These are phyloP conservation scores for Exophiala bonariae DNA, from an alignment of 2,329 filamentous ascomycete species.

Conservation along the genomic window DNA sequence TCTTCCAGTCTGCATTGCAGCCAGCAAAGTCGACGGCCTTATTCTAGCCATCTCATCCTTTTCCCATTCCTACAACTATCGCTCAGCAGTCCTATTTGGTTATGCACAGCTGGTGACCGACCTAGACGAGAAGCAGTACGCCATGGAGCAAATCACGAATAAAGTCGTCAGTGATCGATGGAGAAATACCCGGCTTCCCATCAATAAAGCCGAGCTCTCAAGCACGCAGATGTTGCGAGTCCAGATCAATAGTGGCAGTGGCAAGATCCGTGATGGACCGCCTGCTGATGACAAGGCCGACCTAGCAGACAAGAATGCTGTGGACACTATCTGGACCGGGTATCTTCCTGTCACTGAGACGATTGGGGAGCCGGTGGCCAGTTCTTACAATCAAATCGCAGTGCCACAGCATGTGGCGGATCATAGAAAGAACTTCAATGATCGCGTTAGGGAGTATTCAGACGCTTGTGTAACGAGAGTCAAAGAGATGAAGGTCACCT, in stretches of 20 bases:
- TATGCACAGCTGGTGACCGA: slow-evolving; percentile 67
- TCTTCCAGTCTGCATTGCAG: slow-evolving; percentile 69
- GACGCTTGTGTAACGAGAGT: neutral
- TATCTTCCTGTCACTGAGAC: slow-evolving; percentile 63
- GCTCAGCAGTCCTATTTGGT: slow-evolving; percentile 74
- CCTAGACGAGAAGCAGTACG: slow-evolving; percentile 69
- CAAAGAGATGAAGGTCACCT: too few species aligned
- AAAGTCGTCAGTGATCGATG: slow-evolving; percentile 68
- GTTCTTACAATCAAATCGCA: slow-evolving; percentile 57
- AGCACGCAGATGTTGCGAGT: slow-evolving; percentile 72
- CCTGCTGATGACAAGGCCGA: slow-evolving; percentile 58
- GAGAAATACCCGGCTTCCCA: slow-evolving; percentile 63
- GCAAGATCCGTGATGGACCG: slow-evolving; percentile 68
- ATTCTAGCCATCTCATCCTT: slow-evolving; percentile 76
- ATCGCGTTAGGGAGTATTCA: neutral
- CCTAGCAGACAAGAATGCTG: slow-evolving; percentile 49
- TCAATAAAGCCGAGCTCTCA: slow-evolving; percentile 70
- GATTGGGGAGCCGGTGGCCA: slow-evolving; percentile 63
- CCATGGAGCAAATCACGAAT: slow-evolving; percentile 76
- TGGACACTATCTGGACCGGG: slow-evolving; percentile 56
- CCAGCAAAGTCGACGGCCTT: slow-evolving; percentile 73
- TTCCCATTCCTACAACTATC: slow-evolving; percentile 82
- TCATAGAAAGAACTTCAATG: neutral
- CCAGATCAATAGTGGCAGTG: slow-evolving; percentile 67
- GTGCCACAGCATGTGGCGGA: slow-evolving; percentile 23